Evolutionary conservation across 2,329 filamentous ascomycete species (phyloP), one percentile per base, ranked within the genome.

Genomic region (Arthrocladium fulminans): DNA sequence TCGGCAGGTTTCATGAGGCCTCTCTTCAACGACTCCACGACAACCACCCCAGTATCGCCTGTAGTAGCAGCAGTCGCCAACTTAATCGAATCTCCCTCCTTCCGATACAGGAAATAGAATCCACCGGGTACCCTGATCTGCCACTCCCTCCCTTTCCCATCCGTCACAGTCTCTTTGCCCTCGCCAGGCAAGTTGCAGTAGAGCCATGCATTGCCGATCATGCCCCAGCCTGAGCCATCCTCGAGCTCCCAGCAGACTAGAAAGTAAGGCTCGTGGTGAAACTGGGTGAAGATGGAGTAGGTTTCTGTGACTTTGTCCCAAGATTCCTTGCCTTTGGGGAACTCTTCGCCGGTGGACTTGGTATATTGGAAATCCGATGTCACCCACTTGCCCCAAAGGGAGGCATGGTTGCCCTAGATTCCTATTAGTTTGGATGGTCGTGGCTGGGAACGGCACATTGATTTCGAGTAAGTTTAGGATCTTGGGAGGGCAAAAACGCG

Each of bases 191-290:
- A 46, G 20, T 54, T 55, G 32, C 48, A 52, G 39, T 47, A 57
- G 12, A 55, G 29, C 30, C 51, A 24, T 8, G 54, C 54, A 24
- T 54, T 51, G 20, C 52, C 54, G 10, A 56, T 40, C 54, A 54
- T 53, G 20, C 47, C 49, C 48, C 52, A 56, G 2, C 52, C 52
- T 4, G 48, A 34, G 3, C 50, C 52, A 8, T 51, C 40, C 10
- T 43, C 29, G n/a, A 25, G 52, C 22, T 54, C 52, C 46, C 44
- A 51, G 23, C 45, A 49, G 39, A 49, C 48, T 8, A 54, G 40
- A 22, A 54, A 50, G 24, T 53, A 53, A 6, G 54, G 54, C 32
- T 56, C 52, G 22, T 56, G 54, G 40, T 48, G 52, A 22, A 54
- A 51, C 10, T 38, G 34, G 23, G 52, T 51, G 47, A 56, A 56